Base-by-base conservation (phyloP, 805 yeast genomes). In the Torulaspora indica region DNA sequence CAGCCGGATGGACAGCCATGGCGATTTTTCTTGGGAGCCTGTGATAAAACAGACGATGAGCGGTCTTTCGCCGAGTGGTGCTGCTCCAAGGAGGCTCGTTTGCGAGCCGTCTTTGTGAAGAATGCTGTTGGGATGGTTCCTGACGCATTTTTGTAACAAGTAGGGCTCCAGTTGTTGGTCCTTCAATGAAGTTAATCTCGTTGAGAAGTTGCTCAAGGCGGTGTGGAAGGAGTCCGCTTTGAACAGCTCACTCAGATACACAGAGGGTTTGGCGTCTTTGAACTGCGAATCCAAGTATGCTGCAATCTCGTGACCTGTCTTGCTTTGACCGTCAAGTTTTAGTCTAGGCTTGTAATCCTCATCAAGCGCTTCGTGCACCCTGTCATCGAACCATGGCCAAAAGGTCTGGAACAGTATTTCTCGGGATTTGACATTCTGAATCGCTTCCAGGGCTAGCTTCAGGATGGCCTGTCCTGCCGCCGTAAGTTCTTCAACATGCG, bases 331-430 rank as follows among this genome's bases (percentile, higher is more conserved):
- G 32, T 42, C 44, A 4, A 43, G 17, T 17, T 42, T 23, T 7
- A 43, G 15, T 18, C 31, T 44, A 4, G 43, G 39, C 23, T 43
- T 48, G 47, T 54, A 49, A 35, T 56, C 59, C 17, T 56, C 59
- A 22, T 56, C 55, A 6, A 52, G 45, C 14, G 46, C 38, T 32
- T 46, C 52, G 35, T 42, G 43, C 14, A 56, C 54, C 33, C 43
- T 43, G 40, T 57, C 59, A 14, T 48, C 36, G 24, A 57, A 47
- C 62, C 62, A 57, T 4, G 42, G 46, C 7, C 53, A 38, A 23
- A 56, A 57, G 12, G 38, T 29, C 9, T 46, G 38, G 33, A 53
- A 48, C 17, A 42, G 35, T 5, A 27, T 35, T 27, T 47, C 52
- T 15, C 56, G 53, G 5, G 45, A 43, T 22, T 49, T 48, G 36